A percentile compares a stretch with the other conserved stretches of the same genome.
phyloP scores from a whole-genome alignment of 345 rosid species.

The Durio zibethinus region DNA sequence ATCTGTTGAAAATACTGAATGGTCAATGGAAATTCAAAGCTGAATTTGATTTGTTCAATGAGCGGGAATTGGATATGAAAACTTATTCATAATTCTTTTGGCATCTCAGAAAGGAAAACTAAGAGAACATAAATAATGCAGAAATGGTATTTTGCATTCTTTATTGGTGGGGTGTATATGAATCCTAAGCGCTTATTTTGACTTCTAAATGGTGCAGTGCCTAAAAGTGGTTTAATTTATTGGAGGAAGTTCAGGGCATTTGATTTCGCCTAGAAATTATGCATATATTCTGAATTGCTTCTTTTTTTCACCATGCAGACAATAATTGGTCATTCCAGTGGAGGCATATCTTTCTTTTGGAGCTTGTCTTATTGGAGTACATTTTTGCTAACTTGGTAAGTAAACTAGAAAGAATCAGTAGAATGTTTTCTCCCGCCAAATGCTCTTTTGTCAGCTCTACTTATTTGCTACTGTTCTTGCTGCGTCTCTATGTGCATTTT shows the following conservation, averaged over 20 bases:
- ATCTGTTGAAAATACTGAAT: background rate
- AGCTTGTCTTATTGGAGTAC: conserved; percentile 83
- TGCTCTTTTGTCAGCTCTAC: background rate
- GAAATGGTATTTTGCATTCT: background rate
- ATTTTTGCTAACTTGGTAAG: conserved; percentile 76
- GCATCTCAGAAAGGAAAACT: background rate
- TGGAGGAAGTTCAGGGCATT: background rate
- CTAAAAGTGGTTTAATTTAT: background rate
- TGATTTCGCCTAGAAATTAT: background rate
- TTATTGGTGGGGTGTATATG: background rate
- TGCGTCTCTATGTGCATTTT: background rate
- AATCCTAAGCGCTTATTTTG: background rate
- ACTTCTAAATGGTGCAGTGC: background rate
- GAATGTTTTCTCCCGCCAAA: background rate
- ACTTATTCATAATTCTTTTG: background rate
- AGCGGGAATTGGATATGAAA: background rate
- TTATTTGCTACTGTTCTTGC: conserved; percentile 1
- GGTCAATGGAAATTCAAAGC: background rate
- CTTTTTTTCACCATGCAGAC: conserved; percentile 29
- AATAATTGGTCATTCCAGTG: conserved; percentile 18
- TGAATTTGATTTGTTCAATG: background rate
- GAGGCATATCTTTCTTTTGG: conserved; percentile 66
- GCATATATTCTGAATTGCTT: background rate
- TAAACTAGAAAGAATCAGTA: background rate
- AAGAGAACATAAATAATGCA: background rate